Evolutionary conservation across 345 rosid genomes (phyloP), one percentile per base, ranked within the genome.

Genomic region (Durio zibethinus): DNA sequence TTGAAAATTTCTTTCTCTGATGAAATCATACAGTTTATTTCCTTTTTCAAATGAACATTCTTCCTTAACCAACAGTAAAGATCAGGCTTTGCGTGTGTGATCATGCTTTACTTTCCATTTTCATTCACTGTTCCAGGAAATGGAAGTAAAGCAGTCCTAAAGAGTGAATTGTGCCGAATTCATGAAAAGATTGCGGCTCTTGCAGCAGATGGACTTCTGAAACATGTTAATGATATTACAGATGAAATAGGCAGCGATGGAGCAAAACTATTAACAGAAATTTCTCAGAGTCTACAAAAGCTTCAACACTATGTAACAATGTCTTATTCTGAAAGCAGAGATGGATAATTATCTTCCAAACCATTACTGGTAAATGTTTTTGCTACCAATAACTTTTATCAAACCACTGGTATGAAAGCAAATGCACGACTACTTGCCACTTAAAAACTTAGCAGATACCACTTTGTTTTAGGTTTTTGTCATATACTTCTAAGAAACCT

Each of bases 161-260:
- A 74, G 10, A 84, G 52, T 40, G 85, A 83, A 81, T 79, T 87
- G 71, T 74, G 65, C 29, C 84, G 73, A 50, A 82, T 87, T 43
- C 80, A 81, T 48, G 85, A 83, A 72, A 80, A 84, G 42, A 82
- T 83, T 79, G 79, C 78, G 78, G 82, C 77, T n/a, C 86, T 90
- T 71, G 88, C 85, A 74, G 82, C 80, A 60, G 84, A 54, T 73
- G 87, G 75, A 33, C 64, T 85, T 23, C 74, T 81, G 61, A 84
- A 82, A 53, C 84, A 66, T 72, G 74, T 74, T 56, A 63, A 76
- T 48, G 67, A 75, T 43, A 35, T 42, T 48, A 74, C 79, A 21
- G 74, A 76, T 15, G 62, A 76, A 12, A 80, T 75, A 80, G 84
- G 79, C 23, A 75, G 83, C 54, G 85, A 81, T 63, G 81, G 84